Evolutionary conservation across 2,329 filamentous ascomycete genomes (phyloP), one percentile per base, ranked within the genome.

Genomic region (Orbilia quercus): DNA sequence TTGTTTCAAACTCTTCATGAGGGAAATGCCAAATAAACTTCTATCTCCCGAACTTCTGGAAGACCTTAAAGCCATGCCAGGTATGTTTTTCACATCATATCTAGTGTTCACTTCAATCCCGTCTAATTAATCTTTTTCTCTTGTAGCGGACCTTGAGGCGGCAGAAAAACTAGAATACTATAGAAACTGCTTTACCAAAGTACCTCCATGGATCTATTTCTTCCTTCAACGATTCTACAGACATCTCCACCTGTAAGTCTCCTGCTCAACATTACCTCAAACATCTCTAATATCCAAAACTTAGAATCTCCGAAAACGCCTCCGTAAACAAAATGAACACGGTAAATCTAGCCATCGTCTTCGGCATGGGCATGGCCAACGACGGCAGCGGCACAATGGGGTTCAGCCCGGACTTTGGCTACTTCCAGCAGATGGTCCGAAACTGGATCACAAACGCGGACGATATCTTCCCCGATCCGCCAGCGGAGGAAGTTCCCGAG

Each of bases 11-110:
- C 75, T 78, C 38, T 78, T 78, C 44, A 78, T 79, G 77, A 75
- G 77, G 38, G 77, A 79, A 48, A 74, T 79, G 64, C 77, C 77
- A 16, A 74, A 78, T 22, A 75, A 70, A 14, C 65, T 76, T 14
- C 53, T 78, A 9, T 65, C 75, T 14, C 63, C 73, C 2, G 88
- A 90, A 77, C 83, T 90, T 66, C 82, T 86, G 57, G 86, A 89
- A 59, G 88, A 90, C 77, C 82, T 89, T 51, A 82, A 85, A 65
- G 83, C 81, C 63, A 82, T 90, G 63, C 87, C 85, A 80, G 85
- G 88, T 75, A 85, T 88, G 81, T 81, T 89, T 12, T 12, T n/a
- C 36, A 2, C 47, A 36, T 2, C n/a, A n/a, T n/a, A n/a, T 22
- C 11, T 22, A 34, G 7, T 4, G 7, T 16, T 45, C 20, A 14